These are phyloP conservation scores for Dactylellina leptospora DNA, from an alignment of 2,329 filamentous ascomycete genomes.

Conservation along the genomic window DNA sequence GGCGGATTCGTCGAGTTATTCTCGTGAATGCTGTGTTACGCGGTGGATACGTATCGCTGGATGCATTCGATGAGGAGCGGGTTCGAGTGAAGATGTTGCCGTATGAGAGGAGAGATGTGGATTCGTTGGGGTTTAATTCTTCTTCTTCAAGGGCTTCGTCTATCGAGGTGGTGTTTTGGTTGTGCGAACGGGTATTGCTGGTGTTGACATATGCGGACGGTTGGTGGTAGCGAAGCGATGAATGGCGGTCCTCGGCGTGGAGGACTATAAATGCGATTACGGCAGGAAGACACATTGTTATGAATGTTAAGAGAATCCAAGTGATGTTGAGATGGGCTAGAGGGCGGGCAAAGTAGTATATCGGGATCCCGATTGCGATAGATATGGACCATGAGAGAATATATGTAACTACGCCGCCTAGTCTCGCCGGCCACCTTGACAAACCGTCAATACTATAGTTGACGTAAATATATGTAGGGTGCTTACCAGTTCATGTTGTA, in stretches of 20 bases:
- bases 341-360: slow-evolving; percentile 67
- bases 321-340: slow-evolving; percentile 70
- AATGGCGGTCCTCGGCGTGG: slow-evolving; percentile 70
- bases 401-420: slow-evolving; percentile 73
- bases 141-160: slow-evolving; percentile 11
- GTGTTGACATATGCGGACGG: slow-evolving; percentile 68
- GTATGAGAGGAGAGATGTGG: slow-evolving; percentile 35
- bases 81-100: slow-evolving; percentile 44
- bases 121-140: slow-evolving; percentile 21
- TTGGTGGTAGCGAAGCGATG: slow-evolving; percentile 66
- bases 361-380: slow-evolving; percentile 68
- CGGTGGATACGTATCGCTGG: slow-evolving; percentile 33
- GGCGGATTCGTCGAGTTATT: slow-evolving; percentile 42
- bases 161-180: slow-evolving; percentile 1
- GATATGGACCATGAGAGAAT: slow-evolving; percentile 70
- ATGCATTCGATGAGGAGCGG: slow-evolving; percentile 40
- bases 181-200: slow-evolving; percentile 7
- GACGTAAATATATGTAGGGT: neutral
- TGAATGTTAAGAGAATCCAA: slow-evolving; percentile 75
- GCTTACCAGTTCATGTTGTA: slow-evolving; percentile 73
- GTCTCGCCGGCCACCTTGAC: slow-evolving; percentile 68
- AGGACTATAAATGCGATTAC: slow-evolving; percentile 72
- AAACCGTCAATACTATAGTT: neutral
- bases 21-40: slow-evolving; percentile 16
- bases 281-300: slow-evolving; percentile 75